Conservation (phyloP, 495 filamentous ascomycete genomes). For the Monascus purpureus region DNA sequence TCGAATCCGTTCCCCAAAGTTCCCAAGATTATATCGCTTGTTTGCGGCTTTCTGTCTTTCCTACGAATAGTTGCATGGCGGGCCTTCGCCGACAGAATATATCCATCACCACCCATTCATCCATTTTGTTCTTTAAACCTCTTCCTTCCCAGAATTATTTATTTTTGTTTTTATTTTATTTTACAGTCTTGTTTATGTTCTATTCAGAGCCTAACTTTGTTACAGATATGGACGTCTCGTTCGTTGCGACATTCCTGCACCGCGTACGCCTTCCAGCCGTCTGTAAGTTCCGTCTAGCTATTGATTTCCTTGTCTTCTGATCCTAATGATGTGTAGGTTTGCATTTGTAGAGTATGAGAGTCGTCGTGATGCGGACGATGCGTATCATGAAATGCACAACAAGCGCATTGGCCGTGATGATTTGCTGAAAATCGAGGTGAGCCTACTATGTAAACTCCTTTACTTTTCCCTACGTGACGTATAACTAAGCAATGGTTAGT, state of each 20-base stretch:
- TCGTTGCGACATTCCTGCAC: constrained; percentile 96
- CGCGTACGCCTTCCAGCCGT: constrained; percentile 78
- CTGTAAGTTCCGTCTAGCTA: constrained; percentile 51
- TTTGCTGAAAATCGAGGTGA: constrained; percentile 92
- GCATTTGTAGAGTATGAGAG: constrained; percentile 99
- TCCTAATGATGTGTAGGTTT: constrained; percentile 47
- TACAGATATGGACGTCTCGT: constrained; percentile 93
- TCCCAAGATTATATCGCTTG: background rate
- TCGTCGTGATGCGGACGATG: constrained; percentile 96
- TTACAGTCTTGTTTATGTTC: background rate
- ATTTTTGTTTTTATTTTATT: background rate
- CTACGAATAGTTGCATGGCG: too few species aligned
- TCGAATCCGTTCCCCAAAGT: constrained; percentile 4
- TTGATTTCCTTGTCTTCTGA: constrained; percentile 1
- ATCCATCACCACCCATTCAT: too few species aligned
- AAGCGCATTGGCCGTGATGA: constrained; percentile 96
- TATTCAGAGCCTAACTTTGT: constrained; percentile 4
- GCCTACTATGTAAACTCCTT: constrained; percentile 6
- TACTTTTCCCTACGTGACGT: background rate
- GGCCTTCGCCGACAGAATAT: too few species aligned
- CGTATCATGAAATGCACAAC: constrained; percentile 99
- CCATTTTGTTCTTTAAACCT: too few species aligned
- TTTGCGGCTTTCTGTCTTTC: constrained; percentile 3
- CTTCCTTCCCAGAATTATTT: too few species aligned
- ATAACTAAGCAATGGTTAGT: constrained; percentile 39